phyloP scores from a whole-genome alignment of 1,139 yeast genomes.

The Yamadazyma kanchanaburiensis region DNA sequence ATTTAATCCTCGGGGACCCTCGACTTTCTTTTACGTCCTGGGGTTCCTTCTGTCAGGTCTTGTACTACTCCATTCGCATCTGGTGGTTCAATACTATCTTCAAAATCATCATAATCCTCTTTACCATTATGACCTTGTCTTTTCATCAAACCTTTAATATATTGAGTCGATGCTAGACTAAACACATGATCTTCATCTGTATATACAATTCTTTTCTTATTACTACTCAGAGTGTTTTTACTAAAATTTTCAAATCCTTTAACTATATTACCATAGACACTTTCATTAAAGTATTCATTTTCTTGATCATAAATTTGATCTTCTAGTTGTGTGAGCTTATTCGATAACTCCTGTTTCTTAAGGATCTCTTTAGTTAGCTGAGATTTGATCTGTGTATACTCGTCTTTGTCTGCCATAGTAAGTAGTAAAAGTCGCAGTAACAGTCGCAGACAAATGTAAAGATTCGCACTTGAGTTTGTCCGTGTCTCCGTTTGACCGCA shows the following conservation, averaged over 20 bases:
- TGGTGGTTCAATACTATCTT: constrained; percentile 41
- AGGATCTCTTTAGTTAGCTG: constrained; percentile 64
- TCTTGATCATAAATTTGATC: constrained; percentile 83
- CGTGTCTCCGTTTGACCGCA: background rate
- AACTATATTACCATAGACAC: constrained; percentile 73
- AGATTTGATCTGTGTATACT: constrained; percentile 66
- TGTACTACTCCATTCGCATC: constrained; percentile 5
- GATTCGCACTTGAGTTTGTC: no score
- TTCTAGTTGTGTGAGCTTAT: constrained; percentile 60
- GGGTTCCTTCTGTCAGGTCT: constrained; percentile 16
- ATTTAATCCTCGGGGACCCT: constrained; percentile 25
- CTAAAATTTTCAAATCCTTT: constrained; percentile 86
- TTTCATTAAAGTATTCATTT: constrained; percentile 70
- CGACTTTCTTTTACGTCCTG: constrained; percentile 34
- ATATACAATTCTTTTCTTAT: constrained; percentile 54
- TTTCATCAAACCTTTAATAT: constrained; percentile 58
- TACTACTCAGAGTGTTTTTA: constrained; percentile 38
- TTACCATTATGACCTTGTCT: constrained; percentile 23
- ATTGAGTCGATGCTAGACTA: constrained; percentile 74
- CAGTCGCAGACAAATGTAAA: background rate
- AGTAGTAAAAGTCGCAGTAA: constrained; percentile 1
- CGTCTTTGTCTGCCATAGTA: constrained; percentile 24
- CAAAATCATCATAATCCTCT: constrained; percentile 45
- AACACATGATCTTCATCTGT: constrained; percentile 84
- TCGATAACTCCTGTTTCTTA: constrained; percentile 63